A percentile compares a stretch with the other conserved stretches of the same genome.
These are phyloP conservation scores for Zasmidium cellare DNA, from an alignment of 2,329 filamentous ascomycete species.

Conservation along the genomic window DNA sequence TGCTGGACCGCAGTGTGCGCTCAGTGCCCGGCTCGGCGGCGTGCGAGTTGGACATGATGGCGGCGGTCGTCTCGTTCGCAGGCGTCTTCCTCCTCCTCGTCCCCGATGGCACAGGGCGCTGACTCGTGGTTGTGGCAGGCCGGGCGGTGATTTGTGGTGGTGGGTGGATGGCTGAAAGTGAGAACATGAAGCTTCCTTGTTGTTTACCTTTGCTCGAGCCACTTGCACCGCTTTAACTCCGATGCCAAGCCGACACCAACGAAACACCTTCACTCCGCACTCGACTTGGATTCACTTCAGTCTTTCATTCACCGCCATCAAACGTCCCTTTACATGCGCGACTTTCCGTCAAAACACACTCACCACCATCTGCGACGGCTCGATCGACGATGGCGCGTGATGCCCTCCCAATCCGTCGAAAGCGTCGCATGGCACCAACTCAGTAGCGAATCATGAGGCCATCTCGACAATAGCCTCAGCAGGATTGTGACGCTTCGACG, in stretches of 20 bases:
- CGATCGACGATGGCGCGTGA: background rate
- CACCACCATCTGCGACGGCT: background rate
- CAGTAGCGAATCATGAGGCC: background rate
- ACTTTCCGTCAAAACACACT: background rate
- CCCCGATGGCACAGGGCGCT: background rate
- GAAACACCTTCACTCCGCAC: background rate
- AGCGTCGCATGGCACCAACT: background rate
- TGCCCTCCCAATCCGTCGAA: background rate
- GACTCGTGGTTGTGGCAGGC: background rate
- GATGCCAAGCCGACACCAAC: background rate
- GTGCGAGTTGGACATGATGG: slow-evolving; percentile 15
- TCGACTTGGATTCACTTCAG: background rate
- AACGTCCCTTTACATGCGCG: background rate
- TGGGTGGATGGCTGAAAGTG: background rate
- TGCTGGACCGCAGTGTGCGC: slow-evolving; percentile 13
- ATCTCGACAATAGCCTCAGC: background rate
- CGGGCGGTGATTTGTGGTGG: background rate
- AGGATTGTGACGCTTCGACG: background rate
- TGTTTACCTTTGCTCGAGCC: background rate
- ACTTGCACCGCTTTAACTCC: background rate
- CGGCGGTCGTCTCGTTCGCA: background rate
- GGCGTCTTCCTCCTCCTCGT: background rate
- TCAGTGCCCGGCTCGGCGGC: slow-evolving; percentile 22
- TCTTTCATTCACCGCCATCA: background rate
- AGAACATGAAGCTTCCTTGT: background rate